Evolutionary conservation across 805 yeast genomes (phyloP), one percentile per base, ranked within the genome.

Genomic region (Candida ipomoeae): DNA sequence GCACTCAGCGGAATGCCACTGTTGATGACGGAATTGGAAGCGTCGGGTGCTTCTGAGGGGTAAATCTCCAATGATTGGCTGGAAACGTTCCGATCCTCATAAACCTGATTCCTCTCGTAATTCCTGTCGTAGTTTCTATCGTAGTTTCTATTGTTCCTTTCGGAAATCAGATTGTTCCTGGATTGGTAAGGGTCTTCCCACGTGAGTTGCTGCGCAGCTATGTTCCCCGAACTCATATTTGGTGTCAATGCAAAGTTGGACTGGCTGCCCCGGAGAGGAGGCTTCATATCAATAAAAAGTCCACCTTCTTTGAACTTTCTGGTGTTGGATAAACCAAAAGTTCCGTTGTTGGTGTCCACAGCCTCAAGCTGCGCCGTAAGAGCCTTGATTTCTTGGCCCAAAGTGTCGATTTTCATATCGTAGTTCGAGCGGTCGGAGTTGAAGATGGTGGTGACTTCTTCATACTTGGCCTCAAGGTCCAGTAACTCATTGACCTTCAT

Each of bases 31-130:
- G 31, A 49, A 15, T 6, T 51, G 52, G 44, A 49, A 6, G 44
- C 48, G 3, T 57, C 59, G 1, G 55, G 48, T 1, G 56, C 55
- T 15, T 57, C 56, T 7, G 37, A 50, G 2, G 58, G 59, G 34
- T 49, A 55, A 3, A 55, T 55, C 15, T 54, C 56, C 82, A 47
- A 78, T 56, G 40, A 65, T 67, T 42, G 77, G 2, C 51, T 44
- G 20, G 52, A 48, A 3, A 33, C 11, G 21, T 48, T 46, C 13
- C 40, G 43, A 20, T 48, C 44, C n/a, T 49, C 55, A 34, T 47
- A 49, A 6, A 14, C 40, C 34, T 7, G 14, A 15, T 7, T 26
- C 3, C 35, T 20, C 26, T 41, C 44, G 29, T 41, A 41, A 14
- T 14, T 39, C 8, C 29, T 26, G 11, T 26, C 29, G 29, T 26